Evolutionary conservation across 441 rosid genomes (phyloP).

Genomic region (Eruca vesicaria): DNA sequence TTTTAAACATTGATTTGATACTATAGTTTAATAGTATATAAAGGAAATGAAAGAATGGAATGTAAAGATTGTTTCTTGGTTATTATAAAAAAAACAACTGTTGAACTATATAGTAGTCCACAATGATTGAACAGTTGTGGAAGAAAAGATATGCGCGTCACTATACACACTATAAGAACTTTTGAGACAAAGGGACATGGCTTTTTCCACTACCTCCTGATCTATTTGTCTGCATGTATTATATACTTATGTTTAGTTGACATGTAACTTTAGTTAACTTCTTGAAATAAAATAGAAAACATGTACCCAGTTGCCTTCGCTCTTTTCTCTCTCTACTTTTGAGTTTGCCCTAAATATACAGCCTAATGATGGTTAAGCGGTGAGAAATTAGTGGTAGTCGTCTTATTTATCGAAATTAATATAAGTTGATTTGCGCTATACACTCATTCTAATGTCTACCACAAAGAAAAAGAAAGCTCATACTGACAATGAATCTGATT

Average conservation of each 20-base stretch:
- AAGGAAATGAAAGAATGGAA: background rate
- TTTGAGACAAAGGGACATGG: constrained; percentile 18
- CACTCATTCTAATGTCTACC: background rate
- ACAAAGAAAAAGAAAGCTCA: background rate
- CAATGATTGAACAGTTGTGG: constrained; percentile 17
- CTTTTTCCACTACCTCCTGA: constrained; percentile 6
- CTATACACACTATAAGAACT: background rate
- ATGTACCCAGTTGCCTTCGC: background rate
- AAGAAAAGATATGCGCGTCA: background rate
- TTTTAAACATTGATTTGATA: too few relatives aligned
- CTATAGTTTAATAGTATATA: too few relatives aligned
- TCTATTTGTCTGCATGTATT: background rate
- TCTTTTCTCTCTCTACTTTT: background rate
- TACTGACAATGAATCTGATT: constrained; percentile 24
- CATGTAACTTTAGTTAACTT: background rate
- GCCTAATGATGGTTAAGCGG: background rate
- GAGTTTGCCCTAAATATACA: background rate
- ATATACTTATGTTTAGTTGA: background rate
- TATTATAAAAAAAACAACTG: background rate
- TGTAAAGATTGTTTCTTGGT: background rate
- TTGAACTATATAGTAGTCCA: background rate
- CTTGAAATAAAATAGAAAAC: background rate
- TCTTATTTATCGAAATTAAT: background rate
- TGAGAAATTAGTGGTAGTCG: background rate
- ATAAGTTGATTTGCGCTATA: background rate